Evolutionary conservation across 305 asterid genomes (phyloP), one percentile per base, ranked within the genome.

Genomic region (Salvia sclarea): DNA sequence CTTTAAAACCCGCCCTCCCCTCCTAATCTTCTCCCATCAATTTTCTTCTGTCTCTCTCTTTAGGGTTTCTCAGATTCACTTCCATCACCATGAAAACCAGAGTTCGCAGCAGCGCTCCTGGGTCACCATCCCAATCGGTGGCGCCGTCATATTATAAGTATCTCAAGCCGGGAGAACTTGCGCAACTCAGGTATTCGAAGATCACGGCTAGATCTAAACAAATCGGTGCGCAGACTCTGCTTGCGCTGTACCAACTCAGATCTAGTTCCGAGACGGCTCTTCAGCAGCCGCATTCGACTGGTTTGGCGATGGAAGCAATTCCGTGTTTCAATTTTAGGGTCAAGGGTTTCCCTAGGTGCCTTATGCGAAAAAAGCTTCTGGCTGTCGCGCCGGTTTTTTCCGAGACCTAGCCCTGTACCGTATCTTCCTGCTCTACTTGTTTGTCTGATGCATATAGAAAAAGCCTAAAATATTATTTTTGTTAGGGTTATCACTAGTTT

Each of bases 151-250:
- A 71, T 18, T 71, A 72, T 75, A 84, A 80, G 45, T 87, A 80
- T 61, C 77, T 90, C 47, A 88, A 87, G 80, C 97, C 95, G 2
- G 95, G 97, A 49, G 94, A 90, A 1, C 79, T 90, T 9, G 93
- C 97, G 3, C 87, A 86, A 54, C 69, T 90, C 77, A 60, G 91
- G 53, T 78, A 84, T 79, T 86, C 91, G 24, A 90, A 82, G 50
- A 86, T 86, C 69, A 80, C 83, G 0, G 93, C 90, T 7, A 88
- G 83, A 83, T 86, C 88, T 30, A 83, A 79, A 41, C 61, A 81
- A 44, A 75, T 72, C 50, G 71, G 78, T 5, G 79, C 78, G 9
- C 72, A 68, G 59, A 41, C 84, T 31, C 74, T 77, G 69, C 76
- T 84, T 22, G 77, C 79, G 30, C 78, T 85, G 35, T 38, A 64